Base-by-base conservation (phyloP, 2,329 filamentous ascomycete genomes). In the Beauveria sp. region DNA sequence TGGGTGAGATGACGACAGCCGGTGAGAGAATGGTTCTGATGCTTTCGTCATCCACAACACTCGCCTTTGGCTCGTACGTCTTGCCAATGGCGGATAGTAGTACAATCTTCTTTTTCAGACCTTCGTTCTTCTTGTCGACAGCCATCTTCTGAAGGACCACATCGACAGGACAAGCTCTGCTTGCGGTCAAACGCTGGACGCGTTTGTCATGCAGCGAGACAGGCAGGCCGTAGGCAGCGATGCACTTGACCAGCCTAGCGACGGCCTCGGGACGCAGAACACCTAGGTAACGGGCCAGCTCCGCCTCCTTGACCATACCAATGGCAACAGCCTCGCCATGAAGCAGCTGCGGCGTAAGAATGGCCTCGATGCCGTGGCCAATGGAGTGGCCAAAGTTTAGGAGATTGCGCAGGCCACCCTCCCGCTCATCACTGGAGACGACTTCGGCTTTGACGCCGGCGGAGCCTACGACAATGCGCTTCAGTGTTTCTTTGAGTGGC, bases 321-420 rank as follows among this genome's bases (percentile, higher is more conserved):
- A 99, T 96, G 24, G 95, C 91, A 12, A 99, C 93, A 65, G 90
- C 92, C 73, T 99, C 95, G 64, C 95, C 95, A 70, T 99, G 95
- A 7, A 99, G 84, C 43, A 99, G 87, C 74, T 99, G 93, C 0
- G 95, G 95, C 0, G 96, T 96, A 48, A 98, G 81, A 51, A 99
- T 92, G 31, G 95, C 95, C 76, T 99, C 95, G 69, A 93, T 92
- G 20, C 95, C 95, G 75, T 99, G 95, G 16, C 95, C 95, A 67
- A 99, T 98, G 1, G 95, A 98, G 73, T 99, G 95, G 38, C 95
- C 95, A 76, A 97, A 98, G 75, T 99, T 99, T 64, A 99, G 82
- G 60, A 99, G 82, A 73, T 99, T 99, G 64, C 95, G 87, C 63
- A 99, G 79, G 14, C 95, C 95, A 26, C 93, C 93, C 76, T 99